phyloP scores from a whole-genome alignment of 2,329 filamentous ascomycete species.

The Escovopsis sp. region DNA sequence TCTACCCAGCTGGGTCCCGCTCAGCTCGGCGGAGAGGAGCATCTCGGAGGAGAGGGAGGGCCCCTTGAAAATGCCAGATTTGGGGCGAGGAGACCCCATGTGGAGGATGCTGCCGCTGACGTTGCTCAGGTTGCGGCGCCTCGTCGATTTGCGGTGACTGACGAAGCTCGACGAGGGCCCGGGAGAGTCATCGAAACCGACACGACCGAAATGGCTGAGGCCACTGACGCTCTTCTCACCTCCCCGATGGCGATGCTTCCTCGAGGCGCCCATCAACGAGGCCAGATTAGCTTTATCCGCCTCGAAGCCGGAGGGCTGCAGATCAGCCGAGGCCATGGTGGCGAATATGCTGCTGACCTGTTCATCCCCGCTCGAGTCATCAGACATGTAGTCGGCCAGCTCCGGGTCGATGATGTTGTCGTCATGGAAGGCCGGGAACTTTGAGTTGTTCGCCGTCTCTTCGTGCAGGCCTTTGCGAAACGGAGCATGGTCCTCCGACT shows the following conservation, averaged over 20 bases:
- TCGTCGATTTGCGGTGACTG: constrained; percentile 43
- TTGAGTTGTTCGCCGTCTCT: constrained; percentile 47
- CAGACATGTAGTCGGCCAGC: constrained; percentile 86
- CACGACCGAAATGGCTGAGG: constrained; percentile 51
- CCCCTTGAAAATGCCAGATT: constrained; percentile 42
- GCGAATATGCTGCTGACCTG: constrained; percentile 78
- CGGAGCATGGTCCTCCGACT: constrained; percentile 67
- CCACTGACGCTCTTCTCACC: constrained; percentile 65
- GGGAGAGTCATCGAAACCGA: constrained; percentile 42
- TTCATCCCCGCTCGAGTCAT: constrained; percentile 87
- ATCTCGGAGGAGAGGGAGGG: constrained; percentile 37
- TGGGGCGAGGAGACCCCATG: constrained; percentile 56
- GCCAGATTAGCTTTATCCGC: constrained; percentile 61
- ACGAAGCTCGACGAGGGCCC: constrained; percentile 39
- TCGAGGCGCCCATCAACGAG: constrained; percentile 55
- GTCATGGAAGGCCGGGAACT: constrained; percentile 85
- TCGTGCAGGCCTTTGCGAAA: constrained; percentile 63
- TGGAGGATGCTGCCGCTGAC: constrained; percentile 57
- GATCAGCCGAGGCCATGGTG: constrained; percentile 51
- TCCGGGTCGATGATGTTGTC: constrained; percentile 98
- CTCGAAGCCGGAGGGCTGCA: constrained; percentile 52
- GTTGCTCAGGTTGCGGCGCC: constrained; percentile 72
- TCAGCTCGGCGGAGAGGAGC: constrained; percentile 31
- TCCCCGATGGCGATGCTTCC: constrained; percentile 57
- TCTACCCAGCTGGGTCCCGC: constrained; percentile 43